phyloP scores from a whole-genome alignment of 169 alveolate genomes.

The Perkinsus chesapeaki region DNA sequence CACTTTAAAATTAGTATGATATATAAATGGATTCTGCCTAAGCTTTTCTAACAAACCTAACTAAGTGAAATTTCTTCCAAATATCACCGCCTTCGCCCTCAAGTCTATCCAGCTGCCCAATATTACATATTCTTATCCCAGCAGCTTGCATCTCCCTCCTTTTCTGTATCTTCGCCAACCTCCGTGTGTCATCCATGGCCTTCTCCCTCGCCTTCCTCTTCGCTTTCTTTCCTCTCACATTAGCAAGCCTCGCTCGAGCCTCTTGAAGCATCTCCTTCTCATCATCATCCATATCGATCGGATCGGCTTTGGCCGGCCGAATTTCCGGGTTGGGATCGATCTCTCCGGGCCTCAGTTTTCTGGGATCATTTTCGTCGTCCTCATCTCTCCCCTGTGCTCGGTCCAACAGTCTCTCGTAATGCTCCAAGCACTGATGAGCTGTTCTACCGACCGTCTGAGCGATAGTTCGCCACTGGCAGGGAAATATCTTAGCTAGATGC shows the following conservation, averaged over 20 bases:
- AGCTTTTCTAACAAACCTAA: no score
- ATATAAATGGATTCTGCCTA: no score
- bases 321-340: conserved; percentile 99
- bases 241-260: conserved; percentile 99
- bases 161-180: conserved; percentile 92
- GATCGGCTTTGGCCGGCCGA: conserved; percentile 93
- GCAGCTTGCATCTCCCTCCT: conserved; percentile 97
- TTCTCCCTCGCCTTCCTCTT: conserved; percentile 97
- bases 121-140: conserved; percentile 79
- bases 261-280: conserved; percentile 98
- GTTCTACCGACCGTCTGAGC: conserved; percentile 99
- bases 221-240: conserved; percentile 99
- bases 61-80: no score
- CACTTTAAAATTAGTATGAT: no score
- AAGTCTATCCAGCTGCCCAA: no score
- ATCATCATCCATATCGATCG: conserved; percentile 86
- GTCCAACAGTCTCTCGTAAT: conserved; percentile 94
- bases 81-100: no score
- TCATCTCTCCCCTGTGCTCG: conserved; percentile 88
- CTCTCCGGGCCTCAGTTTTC: conserved; percentile 97
- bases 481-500: conserved; percentile 96
- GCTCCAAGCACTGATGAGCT: conserved; percentile 98
- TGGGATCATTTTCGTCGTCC: conserved; percentile 74
- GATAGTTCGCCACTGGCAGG: conserved; percentile 99
- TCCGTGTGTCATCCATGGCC: conserved; percentile 91